These are phyloP conservation scores for Nemophila menziesii DNA, from an alignment of 257 asterid species.

Conservation along the genomic window DNA sequence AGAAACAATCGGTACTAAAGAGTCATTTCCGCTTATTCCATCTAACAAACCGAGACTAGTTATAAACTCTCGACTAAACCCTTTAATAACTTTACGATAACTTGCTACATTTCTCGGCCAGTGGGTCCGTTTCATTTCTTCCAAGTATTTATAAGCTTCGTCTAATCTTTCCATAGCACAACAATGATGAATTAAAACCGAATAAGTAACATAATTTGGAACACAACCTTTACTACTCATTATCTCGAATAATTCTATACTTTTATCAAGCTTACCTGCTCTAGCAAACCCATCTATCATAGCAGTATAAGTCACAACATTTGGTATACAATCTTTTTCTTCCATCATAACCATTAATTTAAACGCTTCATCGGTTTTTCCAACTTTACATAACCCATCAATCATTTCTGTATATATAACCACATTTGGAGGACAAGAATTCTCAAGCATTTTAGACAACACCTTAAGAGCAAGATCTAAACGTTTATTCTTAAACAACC, in stretches of 20 bases:
- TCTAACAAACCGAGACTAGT: conserved; percentile 52
- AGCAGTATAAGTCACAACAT: conserved; percentile 89
- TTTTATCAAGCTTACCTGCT: conserved; percentile 53
- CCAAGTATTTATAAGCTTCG: conserved; percentile 71
- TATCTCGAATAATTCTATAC: conserved; percentile 46
- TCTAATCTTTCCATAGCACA: conserved; percentile 50
- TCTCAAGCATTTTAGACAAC: conserved; percentile 74
- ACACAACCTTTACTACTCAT: conserved; percentile 69
- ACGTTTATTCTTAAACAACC: conserved; percentile 76
- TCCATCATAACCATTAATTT: conserved; percentile 92
- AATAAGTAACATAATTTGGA: conserved; percentile 73
- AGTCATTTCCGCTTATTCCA: conserved; percentile 37
- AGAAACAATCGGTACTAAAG: conserved; percentile 45
- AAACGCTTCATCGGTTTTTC: conserved; percentile 80
- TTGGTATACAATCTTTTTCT: conserved; percentile 85
- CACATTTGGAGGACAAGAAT: conserved; percentile 75
- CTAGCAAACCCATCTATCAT: conserved; percentile 90
- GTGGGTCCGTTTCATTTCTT: conserved; percentile 80
- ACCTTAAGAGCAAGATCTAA: conserved; percentile 83
- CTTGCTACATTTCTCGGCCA: conserved; percentile 68
- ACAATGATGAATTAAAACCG: conserved; percentile 61
- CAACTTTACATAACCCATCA: conserved; percentile 86
- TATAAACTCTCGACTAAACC: conserved; percentile 63
- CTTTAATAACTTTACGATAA: conserved; percentile 68
- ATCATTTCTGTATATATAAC: conserved; percentile 77